phyloP scores from a whole-genome alignment of 2,329 filamentous ascomycete genomes.

The Beauveria varroae region DNA sequence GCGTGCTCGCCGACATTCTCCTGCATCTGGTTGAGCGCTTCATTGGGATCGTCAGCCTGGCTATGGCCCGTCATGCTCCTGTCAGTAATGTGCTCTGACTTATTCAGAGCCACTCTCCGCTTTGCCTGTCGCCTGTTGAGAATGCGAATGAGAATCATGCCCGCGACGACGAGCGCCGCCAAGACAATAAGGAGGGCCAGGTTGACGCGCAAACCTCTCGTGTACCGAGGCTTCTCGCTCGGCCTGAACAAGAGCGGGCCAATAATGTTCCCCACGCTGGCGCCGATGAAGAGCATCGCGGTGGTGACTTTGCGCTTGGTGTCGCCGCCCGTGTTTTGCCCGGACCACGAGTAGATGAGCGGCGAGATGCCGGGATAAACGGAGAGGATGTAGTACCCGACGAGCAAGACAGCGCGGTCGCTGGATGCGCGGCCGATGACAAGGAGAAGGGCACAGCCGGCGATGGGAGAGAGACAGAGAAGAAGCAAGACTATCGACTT shows the following conservation, averaged over 20 bases:
- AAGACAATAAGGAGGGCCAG: conserved; percentile 52
- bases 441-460: conserved; percentile 47
- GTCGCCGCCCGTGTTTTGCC: conserved; percentile 55
- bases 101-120: conserved; percentile 26
- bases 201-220: conserved; percentile 49
- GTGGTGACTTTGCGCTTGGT: conserved; percentile 61
- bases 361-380: conserved; percentile 51
- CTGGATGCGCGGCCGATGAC: conserved; percentile 35
- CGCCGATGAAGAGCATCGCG: conserved; percentile 52
- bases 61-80: conserved; percentile 38
- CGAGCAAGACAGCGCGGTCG: conserved; percentile 42
- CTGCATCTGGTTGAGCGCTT: conserved; percentile 16
- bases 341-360: conserved; percentile 48
- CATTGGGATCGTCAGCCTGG: conserved; percentile 21
- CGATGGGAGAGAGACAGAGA: conserved; percentile 49
- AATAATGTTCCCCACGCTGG: conserved; percentile 57
- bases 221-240: conserved; percentile 50
- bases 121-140: conserved; percentile 42
- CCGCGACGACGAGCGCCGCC: conserved; percentile 34
- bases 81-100: conserved; percentile 45
- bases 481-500: conserved; percentile 48
- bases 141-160: conserved; percentile 31
- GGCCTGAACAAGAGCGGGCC: conserved; percentile 53
- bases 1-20: conserved; percentile 32
- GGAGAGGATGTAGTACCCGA: conserved; percentile 52